Percentiles rank a stretch among this genome's conserved stretches.
These are phyloP conservation scores for Xanthoconium separans DNA, from an alignment of 1,284 basidiomycete genomes.

Conservation along the genomic window DNA sequence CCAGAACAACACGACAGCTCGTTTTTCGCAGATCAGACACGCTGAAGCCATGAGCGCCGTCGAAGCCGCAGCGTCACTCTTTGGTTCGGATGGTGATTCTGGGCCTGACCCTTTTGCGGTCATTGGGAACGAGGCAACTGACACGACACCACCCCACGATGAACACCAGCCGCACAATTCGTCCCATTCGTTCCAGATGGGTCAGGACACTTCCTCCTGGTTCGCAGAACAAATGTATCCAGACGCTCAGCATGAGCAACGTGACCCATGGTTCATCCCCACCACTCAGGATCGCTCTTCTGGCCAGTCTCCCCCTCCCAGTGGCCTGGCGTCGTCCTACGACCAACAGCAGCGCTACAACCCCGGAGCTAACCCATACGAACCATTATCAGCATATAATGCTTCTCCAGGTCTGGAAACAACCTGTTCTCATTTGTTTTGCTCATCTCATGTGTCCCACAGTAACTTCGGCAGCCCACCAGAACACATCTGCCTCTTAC, in stretches of 20 bases:
- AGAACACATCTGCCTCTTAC: constrained; percentile 10
- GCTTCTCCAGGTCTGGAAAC: constrained; percentile 27
- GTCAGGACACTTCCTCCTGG: constrained; percentile 34
- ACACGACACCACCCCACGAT: constrained; percentile 26
- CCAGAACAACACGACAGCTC: constrained; percentile 9
- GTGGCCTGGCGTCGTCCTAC: constrained; percentile 17
- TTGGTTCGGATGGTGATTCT: constrained; percentile 58
- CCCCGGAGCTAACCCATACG: constrained; percentile 26
- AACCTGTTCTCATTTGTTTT: background rate
- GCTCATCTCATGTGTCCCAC: constrained; percentile 8
- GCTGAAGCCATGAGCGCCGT: constrained; percentile 55
- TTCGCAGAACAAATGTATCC: constrained; percentile 34
- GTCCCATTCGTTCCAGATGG: constrained; percentile 30
- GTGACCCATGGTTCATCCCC: constrained; percentile 31
- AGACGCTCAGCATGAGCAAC: constrained; percentile 25
- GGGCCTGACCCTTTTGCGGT: constrained; percentile 65
- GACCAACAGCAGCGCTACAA: constrained; percentile 30
- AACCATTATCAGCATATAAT: constrained; percentile 17
- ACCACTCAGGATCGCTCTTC: constrained; percentile 18
- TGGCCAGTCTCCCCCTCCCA: constrained; percentile 16
- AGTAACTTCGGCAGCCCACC: constrained; percentile 16
- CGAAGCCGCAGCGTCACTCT: constrained; percentile 76
- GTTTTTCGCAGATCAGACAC: constrained; percentile 23
- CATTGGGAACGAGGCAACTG: constrained; percentile 43
- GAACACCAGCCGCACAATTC: constrained; percentile 21